A percentile compares a stretch with the other conserved stretches of the same genome.
phyloP scores from a whole-genome alignment of 306 rosid genomes.

The Dryas octopetala region DNA sequence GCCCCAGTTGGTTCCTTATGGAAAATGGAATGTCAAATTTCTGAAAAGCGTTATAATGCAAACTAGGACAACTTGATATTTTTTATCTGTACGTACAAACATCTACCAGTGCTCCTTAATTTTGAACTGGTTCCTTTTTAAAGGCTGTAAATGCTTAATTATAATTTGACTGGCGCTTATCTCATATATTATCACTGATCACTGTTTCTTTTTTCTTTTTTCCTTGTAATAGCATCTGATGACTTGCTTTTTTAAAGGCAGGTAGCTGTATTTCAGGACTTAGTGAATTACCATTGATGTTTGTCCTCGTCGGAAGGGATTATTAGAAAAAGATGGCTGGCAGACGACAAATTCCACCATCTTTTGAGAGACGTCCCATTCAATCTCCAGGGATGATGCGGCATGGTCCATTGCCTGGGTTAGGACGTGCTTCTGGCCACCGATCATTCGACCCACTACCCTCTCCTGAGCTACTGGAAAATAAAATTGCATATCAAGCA shows the following conservation, averaged over 20 bases:
- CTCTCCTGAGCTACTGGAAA: slow-evolving; percentile 53
- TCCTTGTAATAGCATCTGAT: not conserved
- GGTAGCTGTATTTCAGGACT: slow-evolving; percentile 18
- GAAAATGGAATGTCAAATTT: not conserved
- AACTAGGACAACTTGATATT: not conserved
- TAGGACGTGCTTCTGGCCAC: slow-evolving; percentile 36
- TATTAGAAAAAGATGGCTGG: slow-evolving; percentile 35
- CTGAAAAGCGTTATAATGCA: not conserved
- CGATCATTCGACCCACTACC: slow-evolving; percentile 35
- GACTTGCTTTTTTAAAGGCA: slow-evolving; percentile 9
- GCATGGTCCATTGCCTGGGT: slow-evolving; percentile 54
- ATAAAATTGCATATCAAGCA: slow-evolving; percentile 64
- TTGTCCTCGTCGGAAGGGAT: slow-evolving; percentile 17
- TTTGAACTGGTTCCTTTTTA: not conserved
- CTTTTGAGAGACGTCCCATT: slow-evolving; percentile 36
- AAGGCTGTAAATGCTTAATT: not conserved
- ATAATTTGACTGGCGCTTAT: not conserved
- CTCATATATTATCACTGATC: not conserved
- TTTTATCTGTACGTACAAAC: not conserved
- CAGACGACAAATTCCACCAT: slow-evolving; percentile 42
- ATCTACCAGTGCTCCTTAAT: not conserved
- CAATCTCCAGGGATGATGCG: slow-evolving; percentile 56
- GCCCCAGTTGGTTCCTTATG: not conserved
- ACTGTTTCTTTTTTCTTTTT: not conserved
- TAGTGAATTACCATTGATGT: slow-evolving; percentile 18